Evolutionary conservation across 306 rosid genomes (phyloP).

Genomic region (Albizia julibrissin): DNA sequence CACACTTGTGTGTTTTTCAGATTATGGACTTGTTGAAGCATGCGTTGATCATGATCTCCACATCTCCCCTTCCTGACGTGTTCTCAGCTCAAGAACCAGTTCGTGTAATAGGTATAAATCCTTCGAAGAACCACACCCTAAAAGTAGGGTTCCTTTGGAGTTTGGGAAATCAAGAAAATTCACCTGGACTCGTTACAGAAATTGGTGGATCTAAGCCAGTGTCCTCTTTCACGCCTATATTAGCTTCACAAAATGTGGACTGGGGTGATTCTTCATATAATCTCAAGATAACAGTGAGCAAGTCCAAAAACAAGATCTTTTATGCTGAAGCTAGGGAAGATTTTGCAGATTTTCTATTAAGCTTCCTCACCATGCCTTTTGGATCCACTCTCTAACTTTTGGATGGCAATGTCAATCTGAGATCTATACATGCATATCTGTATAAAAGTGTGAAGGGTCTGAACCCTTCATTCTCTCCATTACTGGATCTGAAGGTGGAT

Average conservation of each 20-base stretch:
- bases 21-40: not conserved
- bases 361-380: constrained; percentile 25
- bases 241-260: not conserved
- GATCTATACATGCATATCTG: constrained; percentile 9
- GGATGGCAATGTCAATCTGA: not conserved
- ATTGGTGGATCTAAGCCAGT: too few relatives aligned
- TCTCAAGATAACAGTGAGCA: not conserved
- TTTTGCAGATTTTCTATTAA: constrained; percentile 16
- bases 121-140: too few relatives aligned
- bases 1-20: too few relatives aligned
- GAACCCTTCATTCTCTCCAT: not conserved
- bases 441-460: constrained; percentile 14
- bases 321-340: constrained; percentile 22
- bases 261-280: fast-evolving
- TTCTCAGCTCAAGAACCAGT: not conserved
- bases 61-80: not conserved
- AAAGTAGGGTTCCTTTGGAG: too few relatives aligned
- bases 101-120: too few relatives aligned
- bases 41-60: not conserved
- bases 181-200: too few relatives aligned
- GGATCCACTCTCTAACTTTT: constrained; percentile 12
- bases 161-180: too few relatives aligned
- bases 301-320: not conserved
- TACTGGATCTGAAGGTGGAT: not conserved
- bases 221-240: not conserved